phyloP scores from a whole-genome alignment of 805 yeast genomes.

The Monosporozyma siamensis region DNA sequence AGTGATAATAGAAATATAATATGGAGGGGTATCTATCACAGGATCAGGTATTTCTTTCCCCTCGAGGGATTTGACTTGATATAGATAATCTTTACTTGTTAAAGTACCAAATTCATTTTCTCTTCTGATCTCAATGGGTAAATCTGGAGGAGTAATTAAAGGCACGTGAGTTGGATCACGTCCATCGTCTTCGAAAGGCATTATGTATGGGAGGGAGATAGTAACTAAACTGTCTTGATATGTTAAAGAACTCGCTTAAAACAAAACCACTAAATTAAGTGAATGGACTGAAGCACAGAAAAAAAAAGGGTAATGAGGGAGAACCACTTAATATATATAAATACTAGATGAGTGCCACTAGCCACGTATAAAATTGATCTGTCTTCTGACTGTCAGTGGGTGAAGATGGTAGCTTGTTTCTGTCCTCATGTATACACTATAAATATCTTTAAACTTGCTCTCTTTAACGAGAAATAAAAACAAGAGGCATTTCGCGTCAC shows the following conservation, averaged over 20 bases:
- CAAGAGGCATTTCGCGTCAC: neutral
- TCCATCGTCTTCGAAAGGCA: slow-evolving; percentile 3
- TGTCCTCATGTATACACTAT: too few relatives aligned
- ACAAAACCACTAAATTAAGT: neutral
- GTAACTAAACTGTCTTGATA: neutral
- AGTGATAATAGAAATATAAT: slow-evolving; percentile 66
- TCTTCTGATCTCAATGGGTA: slow-evolving; percentile 32
- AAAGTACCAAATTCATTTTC: slow-evolving; percentile 69
- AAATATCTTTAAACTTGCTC: too few relatives aligned
- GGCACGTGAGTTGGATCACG: slow-evolving; percentile 27
- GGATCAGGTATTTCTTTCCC: slow-evolving; percentile 52
- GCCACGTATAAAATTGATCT: too few relatives aligned
- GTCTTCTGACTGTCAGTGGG: too few relatives aligned
- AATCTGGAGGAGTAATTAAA: slow-evolving; percentile 25
- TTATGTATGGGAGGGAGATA: neutral
- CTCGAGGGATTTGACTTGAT: slow-evolving; percentile 48
- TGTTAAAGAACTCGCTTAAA: neutral
- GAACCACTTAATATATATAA: too few relatives aligned
- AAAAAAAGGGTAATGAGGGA: neutral
- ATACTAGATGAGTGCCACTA: too few relatives aligned
- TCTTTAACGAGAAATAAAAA: too few relatives aligned
- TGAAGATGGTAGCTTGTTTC: too few relatives aligned
- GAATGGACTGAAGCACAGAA: neutral
- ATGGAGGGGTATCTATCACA: slow-evolving; percentile 76
- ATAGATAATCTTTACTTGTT: slow-evolving; percentile 55